phyloP scores from a whole-genome alignment of 305 asterid genomes.

The Fraxinus platypoda region DNA sequence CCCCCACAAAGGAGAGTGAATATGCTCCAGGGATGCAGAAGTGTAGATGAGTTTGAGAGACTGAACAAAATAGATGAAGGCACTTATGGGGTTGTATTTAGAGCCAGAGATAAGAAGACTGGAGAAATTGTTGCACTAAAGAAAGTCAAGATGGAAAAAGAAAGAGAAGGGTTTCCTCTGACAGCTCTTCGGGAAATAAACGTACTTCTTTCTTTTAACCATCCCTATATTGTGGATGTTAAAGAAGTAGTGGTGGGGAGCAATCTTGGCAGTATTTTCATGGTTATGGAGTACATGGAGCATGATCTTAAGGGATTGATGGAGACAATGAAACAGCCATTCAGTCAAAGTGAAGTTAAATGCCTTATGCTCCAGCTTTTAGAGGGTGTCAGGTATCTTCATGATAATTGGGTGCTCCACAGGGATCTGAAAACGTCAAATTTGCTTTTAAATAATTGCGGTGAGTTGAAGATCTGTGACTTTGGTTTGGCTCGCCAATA shows the following conservation, averaged over 20 bases:
- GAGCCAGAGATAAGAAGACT: slow-evolving; percentile 83
- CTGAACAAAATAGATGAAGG: slow-evolving; percentile 92
- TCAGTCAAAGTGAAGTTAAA: slow-evolving; percentile 86
- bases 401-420: slow-evolving; percentile 90
- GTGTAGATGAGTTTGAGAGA: slow-evolving; percentile 83
- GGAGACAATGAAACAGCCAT: slow-evolving; percentile 86
- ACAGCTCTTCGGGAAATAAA: slow-evolving; percentile 85
- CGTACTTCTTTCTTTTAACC: slow-evolving; percentile 74
- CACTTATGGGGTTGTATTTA: slow-evolving; percentile 83
- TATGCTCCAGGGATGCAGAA: slow-evolving; percentile 97
- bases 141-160: slow-evolving; percentile 93
- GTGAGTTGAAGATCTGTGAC: slow-evolving; percentile 91
- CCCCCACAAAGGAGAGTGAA: slow-evolving; percentile 64
- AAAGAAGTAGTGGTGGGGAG: slow-evolving; percentile 87
- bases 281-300: slow-evolving; percentile 99
- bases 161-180: slow-evolving; percentile 90
- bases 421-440: slow-evolving; percentile 88
- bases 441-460: slow-evolving; percentile 73
- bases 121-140: slow-evolving; percentile 91
- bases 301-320: slow-evolving; percentile 83
- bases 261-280: slow-evolving; percentile 68
- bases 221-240: slow-evolving; percentile 78
- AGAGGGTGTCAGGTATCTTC: slow-evolving; percentile 75
- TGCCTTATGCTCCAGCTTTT: slow-evolving; percentile 91
- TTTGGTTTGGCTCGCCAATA: slow-evolving; percentile 94